Base-by-base conservation (phyloP, 495 filamentous ascomycete genomes). In the Penicillium bialowiezense region DNA sequence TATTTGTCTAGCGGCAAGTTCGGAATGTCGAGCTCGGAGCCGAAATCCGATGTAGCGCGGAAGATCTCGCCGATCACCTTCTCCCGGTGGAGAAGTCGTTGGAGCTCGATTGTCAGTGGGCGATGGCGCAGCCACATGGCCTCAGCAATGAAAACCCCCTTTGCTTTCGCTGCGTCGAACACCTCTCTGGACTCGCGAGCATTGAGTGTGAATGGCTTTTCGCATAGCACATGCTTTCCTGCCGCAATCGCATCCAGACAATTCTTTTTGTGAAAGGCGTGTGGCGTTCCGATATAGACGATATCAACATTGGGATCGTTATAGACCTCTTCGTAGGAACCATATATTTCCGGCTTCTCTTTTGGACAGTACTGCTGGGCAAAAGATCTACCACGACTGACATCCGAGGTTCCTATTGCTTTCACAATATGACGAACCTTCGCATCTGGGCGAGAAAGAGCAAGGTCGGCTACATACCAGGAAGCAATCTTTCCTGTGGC, bases 231-330 rank as follows among this genome's bases (percentile, higher is more conserved):
- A 36, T 74, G 51, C 46, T 70, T 70, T 12, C 67, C 65, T 44
- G 61, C 63, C 6, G 52, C 53, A 39, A 73, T 74, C 4, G 73
- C 71, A 44, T 70, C 64, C 35, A 77, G 54, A 32, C 60, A 69
- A 32, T 71, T 63, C 14, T 59, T 39, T 37, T 65, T 63, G 53
- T 76, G 73, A 29, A 69, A 67, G 9, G 59, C 54, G 24, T 76
- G 67, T 2, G 73, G 73, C 1, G 70, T 74, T 33, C 67, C 70
- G 24, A 75, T 68, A 50, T 74, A 75, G 29, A 75, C 59, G 33
- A 71, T 62, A 40, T 76, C 73, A 14, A 76, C 68, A 15, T 67
- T 48, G 19, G 59, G 46, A 47, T 73, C 63, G 0, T 52, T 38
- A 45, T 69, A 60, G 52, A 71, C 55, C n/a, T 62, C 48, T 13